These are phyloP conservation scores for Brasenia schreberi DNA, from an alignment of 164 flowering plant genomes.

Conservation along the genomic window DNA sequence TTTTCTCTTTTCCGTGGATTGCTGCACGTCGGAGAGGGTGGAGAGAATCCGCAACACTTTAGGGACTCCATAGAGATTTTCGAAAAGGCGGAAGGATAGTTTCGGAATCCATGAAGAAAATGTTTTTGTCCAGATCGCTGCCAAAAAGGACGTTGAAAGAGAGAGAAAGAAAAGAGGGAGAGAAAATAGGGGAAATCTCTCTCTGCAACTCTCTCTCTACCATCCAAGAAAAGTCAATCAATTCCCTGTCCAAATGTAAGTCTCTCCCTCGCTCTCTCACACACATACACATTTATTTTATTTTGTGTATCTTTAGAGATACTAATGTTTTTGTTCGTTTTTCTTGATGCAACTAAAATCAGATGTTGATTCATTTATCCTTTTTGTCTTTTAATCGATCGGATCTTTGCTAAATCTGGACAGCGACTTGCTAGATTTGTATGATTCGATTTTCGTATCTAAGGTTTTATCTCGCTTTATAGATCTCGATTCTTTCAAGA, in stretches of 20 bases:
- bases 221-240: neutral
- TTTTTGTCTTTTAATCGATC: neutral
- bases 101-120: no score
- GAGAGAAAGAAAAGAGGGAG: neutral
- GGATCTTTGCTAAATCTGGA: neutral
- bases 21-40: neutral
- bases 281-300: neutral
- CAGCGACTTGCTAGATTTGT: neutral
- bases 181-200: neutral
- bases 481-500: neutral
- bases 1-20: neutral
- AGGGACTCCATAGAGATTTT: no score
- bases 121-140: neutral
- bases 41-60: no score
- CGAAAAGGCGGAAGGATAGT: no score
- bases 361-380: neutral
- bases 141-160: neutral
- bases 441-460: neutral
- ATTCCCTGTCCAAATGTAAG: neutral
- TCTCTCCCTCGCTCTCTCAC: neutral
- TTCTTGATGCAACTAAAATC: neutral
- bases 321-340: no score
- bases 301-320: no score
- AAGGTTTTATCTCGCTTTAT: neutral
- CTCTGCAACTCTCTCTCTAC: neutral